Evolutionary conservation across 768 basidiomycete species (phyloP), one percentile per base, ranked within the genome.

Genomic region (Termitomyces sp.): DNA sequence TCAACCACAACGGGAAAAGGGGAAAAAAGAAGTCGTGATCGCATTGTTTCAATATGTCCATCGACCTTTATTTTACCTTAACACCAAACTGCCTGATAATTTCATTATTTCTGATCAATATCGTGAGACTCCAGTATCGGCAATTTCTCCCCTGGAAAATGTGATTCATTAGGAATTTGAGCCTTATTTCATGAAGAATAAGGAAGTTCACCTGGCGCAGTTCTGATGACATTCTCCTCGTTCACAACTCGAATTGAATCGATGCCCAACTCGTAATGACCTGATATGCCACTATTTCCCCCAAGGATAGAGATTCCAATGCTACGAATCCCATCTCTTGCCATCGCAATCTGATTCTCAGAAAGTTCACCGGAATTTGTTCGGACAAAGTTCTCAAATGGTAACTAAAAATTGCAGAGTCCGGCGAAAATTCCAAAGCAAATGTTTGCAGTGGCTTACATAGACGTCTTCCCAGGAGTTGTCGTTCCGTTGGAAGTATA

Each of bases 251-350:
- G 79, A 57, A 96, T 89, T 2, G 83, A 85, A 62, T 92, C 89
- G 46, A 95, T 78, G 4, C 88, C 90, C 0, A 96, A 80, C 63
- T 95, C 94, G 64, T 89, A 96, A 28, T 76, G 74, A 2, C 94
- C 94, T 42, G 84, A 77, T 9, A 84, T 75, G 15, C 85, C 82
- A 55, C 88, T 85, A 55, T 90, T 92, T 2, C 92, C 91, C 13
- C 94, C 95, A 4, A 98, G 76, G 16, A 98, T 72, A 1, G 92
- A 92, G 36, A 98, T 87, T 1, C 94, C 94, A 18, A 98, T 77
- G 5, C 90, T 90, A 50, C 88, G 80, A 16, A 98, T 73, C 46
- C 81, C 83, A 51, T 90, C 85, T 15, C 82, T 79, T 67, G 84
- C 79, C 87, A 98, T 94, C 44, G 72, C 71, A 26, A 94, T 83